These are phyloP conservation scores for Candida jianshihensis DNA, from an alignment of 805 yeast genomes.

Conservation along the genomic window DNA sequence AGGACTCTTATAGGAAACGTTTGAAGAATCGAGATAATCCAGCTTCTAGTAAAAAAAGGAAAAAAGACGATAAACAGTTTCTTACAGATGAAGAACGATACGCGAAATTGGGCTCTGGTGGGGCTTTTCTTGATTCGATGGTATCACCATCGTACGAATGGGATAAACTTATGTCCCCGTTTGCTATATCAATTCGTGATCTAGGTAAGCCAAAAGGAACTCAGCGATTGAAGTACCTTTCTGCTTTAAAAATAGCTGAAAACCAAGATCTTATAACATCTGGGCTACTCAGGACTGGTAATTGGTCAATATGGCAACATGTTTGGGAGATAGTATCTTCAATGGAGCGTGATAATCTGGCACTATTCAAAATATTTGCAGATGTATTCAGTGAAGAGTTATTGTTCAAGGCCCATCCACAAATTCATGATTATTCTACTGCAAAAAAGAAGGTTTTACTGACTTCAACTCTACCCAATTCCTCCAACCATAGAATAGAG, in stretches of 20 bases:
- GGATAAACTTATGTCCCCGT: slow-evolving; percentile 9
- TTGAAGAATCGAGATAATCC: no score
- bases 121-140: no score
- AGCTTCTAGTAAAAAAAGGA: no score
- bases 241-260: slow-evolving; percentile 23
- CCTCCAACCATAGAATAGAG: slow-evolving; percentile 27
- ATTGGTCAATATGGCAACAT: slow-evolving; percentile 23
- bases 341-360: slow-evolving; percentile 17
- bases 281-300: slow-evolving; percentile 16
- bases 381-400: slow-evolving; percentile 3
- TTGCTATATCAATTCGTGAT: slow-evolving; percentile 3
- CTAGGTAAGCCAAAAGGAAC: slow-evolving; percentile 4
- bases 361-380: slow-evolving; percentile 10
- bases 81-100: no score
- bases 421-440: slow-evolving; percentile 6
- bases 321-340: slow-evolving; percentile 29
- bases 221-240: slow-evolving; percentile 17
- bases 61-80: no score
- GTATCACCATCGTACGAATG: slow-evolving; percentile 10
- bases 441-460: slow-evolving; percentile 8
- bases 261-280: slow-evolving; percentile 14
- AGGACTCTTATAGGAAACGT: no score
- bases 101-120: no score
- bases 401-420: slow-evolving; percentile 13
- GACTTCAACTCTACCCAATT: slow-evolving; percentile 16